These are phyloP conservation scores for Lasiodiplodia theobromae DNA, from an alignment of 2,329 filamentous ascomycete species.

Conservation along the genomic window DNA sequence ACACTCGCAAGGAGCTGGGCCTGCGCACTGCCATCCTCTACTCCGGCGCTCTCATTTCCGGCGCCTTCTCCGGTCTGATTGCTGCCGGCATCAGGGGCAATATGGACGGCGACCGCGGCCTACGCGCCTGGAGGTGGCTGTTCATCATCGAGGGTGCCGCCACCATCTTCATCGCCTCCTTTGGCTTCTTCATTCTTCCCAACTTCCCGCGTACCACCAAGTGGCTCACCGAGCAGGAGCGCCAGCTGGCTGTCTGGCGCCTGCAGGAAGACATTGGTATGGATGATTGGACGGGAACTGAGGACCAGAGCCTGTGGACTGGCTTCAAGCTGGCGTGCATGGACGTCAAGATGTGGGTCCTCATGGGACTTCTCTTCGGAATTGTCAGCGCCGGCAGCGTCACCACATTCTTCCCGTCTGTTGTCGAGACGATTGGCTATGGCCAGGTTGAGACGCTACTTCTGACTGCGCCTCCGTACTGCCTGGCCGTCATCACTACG, in stretches of 20 bases:
- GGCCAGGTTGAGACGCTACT: slow-evolving; percentile 57
- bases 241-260: slow-evolving; percentile 47
- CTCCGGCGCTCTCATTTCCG: slow-evolving; percentile 72
- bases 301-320: slow-evolving; percentile 47
- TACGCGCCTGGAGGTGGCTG: slow-evolving; percentile 62
- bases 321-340: slow-evolving; percentile 49
- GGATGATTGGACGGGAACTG: slow-evolving; percentile 48
- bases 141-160: slow-evolving; percentile 35
- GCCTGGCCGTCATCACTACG: slow-evolving; percentile 66
- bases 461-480: slow-evolving; percentile 61
- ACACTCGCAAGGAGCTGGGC: slow-evolving; percentile 72
- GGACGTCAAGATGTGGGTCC: slow-evolving; percentile 50
- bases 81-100: slow-evolving; percentile 69
- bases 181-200: slow-evolving; percentile 67
- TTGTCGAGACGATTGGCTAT: slow-evolving; percentile 55
- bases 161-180: slow-evolving; percentile 62
- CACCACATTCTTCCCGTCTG: slow-evolving; percentile 55
- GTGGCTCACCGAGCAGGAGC: slow-evolving; percentile 50
- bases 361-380: slow-evolving; percentile 49
- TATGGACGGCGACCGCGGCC: slow-evolving; percentile 64
- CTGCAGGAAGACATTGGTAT: slow-evolving; percentile 49
- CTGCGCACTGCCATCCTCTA: slow-evolving; percentile 72
- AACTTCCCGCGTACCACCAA: slow-evolving; percentile 66
- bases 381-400: slow-evolving; percentile 50
- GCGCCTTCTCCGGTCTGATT: slow-evolving; percentile 72